Percentiles rank a stretch among this genome's conserved stretches.
These are phyloP conservation scores for Stephania cephalantha DNA, from an alignment of 164 flowering plant genomes.

Conservation along the genomic window DNA sequence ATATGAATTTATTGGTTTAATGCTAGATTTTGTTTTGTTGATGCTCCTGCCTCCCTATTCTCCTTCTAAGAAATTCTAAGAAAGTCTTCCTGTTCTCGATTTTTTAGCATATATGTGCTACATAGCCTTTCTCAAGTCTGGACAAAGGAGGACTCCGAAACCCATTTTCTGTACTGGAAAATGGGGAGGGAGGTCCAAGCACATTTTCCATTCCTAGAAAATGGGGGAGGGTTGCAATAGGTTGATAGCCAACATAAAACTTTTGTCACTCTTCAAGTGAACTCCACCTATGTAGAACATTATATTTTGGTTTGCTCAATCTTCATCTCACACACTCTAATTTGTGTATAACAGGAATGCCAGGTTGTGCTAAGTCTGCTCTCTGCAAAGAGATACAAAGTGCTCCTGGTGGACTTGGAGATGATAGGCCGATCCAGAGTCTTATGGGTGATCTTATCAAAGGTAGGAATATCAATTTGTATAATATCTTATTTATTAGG, in stretches of 20 bases:
- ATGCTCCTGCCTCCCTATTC: not conserved
- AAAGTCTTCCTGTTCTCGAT: not conserved
- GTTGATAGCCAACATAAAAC: too few species aligned
- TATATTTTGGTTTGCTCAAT: not conserved
- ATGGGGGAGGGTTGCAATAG: too few species aligned
- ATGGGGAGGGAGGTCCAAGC: too few species aligned
- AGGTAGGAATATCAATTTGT: conserved; percentile 37
- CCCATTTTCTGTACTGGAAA: too few species aligned
- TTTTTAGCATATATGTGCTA: not conserved
- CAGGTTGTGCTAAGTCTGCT: conserved; percentile 97
- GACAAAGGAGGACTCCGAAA: too few species aligned
- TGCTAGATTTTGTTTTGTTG: not conserved
- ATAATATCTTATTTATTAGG: not conserved
- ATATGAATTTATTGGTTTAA: not conserved
- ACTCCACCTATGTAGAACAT: not conserved
- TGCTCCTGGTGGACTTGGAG: conserved; percentile 65
- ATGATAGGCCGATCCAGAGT: conserved; percentile 70
- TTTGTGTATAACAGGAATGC: conserved; percentile 57
- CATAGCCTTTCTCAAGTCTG: not conserved
- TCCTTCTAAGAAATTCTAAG: too few species aligned
- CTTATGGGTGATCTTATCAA: conserved; percentile 96
- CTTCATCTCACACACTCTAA: not conserved
- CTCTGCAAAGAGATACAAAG: conserved; percentile 77
- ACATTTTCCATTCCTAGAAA: too few species aligned
- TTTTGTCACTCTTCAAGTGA: too few species aligned